Percentiles rank a stretch among this genome's conserved stretches.
Evolutionary conservation across 352 stramenopile species (phyloP).

Genomic region (Halophytophthora batemanensis): DNA sequence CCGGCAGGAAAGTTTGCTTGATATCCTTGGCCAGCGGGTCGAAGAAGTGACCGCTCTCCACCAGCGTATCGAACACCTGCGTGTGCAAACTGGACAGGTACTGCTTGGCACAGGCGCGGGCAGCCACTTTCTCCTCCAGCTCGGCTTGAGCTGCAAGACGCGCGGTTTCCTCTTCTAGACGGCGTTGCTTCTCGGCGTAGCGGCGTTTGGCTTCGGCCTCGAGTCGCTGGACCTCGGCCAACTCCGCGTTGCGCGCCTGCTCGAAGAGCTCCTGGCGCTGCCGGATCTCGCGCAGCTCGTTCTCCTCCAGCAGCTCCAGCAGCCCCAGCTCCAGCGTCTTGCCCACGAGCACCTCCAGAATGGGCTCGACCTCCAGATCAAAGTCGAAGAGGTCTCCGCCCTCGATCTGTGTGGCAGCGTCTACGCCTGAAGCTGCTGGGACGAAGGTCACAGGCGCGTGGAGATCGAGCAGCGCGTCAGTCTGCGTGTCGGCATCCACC

Average conservation of each 20-base stretch:
- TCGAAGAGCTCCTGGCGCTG: constrained; percentile 92
- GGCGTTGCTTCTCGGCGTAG: constrained; percentile 89
- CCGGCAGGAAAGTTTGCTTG: constrained; percentile 74
- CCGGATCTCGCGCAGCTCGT: constrained; percentile 88
- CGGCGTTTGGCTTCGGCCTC: constrained; percentile 92
- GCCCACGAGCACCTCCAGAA: constrained; percentile 93
- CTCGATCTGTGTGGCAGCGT: constrained; percentile 91
- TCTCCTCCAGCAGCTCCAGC: constrained; percentile 94
- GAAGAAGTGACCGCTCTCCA: constrained; percentile 87
- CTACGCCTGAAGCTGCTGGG: constrained; percentile 81
- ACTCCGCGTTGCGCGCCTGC: constrained; percentile 88
- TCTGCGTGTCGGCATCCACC: constrained; percentile 89
- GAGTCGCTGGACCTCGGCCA: constrained; percentile 92
- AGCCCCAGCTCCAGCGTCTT: constrained; percentile 94
- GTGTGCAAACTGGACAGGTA: constrained; percentile 87
- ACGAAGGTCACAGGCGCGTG: constrained; percentile 85
- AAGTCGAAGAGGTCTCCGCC: constrained; percentile 94
- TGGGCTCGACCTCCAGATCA: constrained; percentile 92
- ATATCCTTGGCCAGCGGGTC: constrained; percentile 87
- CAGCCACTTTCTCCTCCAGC: constrained; percentile 92
- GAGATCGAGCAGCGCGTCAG: constrained; percentile 87
- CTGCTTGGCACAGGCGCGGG: constrained; percentile 83
- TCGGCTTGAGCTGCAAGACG: constrained; percentile 71
- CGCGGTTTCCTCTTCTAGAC: constrained; percentile 78
- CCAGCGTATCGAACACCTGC: constrained; percentile 85